Evolutionary conservation across 345 rosid species (phyloP).

Genomic region (Hypericum androsaemum): DNA sequence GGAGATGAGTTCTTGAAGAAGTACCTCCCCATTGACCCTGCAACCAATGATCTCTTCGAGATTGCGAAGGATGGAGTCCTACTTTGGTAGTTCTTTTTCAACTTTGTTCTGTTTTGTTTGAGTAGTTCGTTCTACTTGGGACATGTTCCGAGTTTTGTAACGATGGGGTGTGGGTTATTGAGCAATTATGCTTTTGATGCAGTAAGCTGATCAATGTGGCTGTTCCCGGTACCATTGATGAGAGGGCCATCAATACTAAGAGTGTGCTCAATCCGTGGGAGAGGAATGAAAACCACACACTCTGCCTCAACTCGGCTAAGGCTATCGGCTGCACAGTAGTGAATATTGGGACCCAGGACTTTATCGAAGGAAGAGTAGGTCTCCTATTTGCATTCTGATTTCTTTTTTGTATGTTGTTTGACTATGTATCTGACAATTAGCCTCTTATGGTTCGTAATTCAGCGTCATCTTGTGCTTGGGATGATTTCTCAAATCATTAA

Average conservation of each 20-base stretch:
- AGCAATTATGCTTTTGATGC: slow-evolving; percentile 24
- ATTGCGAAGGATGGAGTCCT: slow-evolving; percentile 88
- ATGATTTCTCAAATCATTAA: slow-evolving; percentile 92
- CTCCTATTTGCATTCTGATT: too few relatives aligned
- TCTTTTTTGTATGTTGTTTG: too few relatives aligned
- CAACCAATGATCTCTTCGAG: slow-evolving; percentile 89
- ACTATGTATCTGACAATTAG: too few relatives aligned
- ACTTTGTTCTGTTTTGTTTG: not conserved
- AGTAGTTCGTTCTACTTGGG: not conserved
- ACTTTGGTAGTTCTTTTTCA: slow-evolving; percentile 46
- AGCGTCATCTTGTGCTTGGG: slow-evolving; percentile 98
- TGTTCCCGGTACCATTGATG: slow-evolving; percentile 97
- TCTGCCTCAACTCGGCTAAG: slow-evolving; percentile 93
- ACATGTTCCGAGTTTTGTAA: too few relatives aligned
- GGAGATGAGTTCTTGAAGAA: slow-evolving; percentile 67
- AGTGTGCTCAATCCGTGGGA: slow-evolving; percentile 97
- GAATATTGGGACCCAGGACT: slow-evolving; percentile 87
- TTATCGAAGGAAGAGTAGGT: slow-evolving; percentile 96
- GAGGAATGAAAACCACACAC: slow-evolving; percentile 93
- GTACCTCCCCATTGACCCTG: slow-evolving; percentile 70
- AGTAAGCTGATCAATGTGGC: slow-evolving; percentile 98
- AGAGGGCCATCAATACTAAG: slow-evolving; percentile 92
- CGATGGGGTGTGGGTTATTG: too few relatives aligned
- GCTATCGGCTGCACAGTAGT: slow-evolving; percentile 98
- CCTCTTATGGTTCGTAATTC: slow-evolving; percentile 24